These are phyloP conservation scores for Penicillium sp. DNA, from an alignment of 2,329 filamentous ascomycete genomes.

Conservation along the genomic window DNA sequence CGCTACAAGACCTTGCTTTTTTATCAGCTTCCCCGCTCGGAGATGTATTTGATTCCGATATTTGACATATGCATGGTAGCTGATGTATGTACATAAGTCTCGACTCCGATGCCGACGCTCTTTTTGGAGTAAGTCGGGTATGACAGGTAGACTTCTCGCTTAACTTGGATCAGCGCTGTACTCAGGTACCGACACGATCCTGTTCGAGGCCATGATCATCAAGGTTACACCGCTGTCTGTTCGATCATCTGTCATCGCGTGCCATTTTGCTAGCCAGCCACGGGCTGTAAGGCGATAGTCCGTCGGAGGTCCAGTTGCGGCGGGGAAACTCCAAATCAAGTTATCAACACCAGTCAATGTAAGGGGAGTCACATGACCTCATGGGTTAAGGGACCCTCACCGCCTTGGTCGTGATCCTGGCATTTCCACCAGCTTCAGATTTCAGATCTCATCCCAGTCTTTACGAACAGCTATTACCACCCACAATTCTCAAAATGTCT, in stretches of 20 bases:
- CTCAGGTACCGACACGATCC: slow-evolving; percentile 1
- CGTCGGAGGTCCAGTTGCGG: neutral
- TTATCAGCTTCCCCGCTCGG: slow-evolving; percentile 21
- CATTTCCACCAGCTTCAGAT: neutral
- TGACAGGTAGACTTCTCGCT: slow-evolving; percentile 14
- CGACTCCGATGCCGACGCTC: neutral
- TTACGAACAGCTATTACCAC: neutral
- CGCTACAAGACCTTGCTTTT: neutral
- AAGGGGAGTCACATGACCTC: neutral
- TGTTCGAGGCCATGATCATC: slow-evolving; percentile 10
- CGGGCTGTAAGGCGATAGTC: neutral
- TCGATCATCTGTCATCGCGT: neutral
- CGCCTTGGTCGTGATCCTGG: neutral
- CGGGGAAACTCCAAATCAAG: slow-evolving; percentile 2
- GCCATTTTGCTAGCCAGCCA: slow-evolving; percentile 1
- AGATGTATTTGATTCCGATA: slow-evolving; percentile 12
- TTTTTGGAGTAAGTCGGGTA: slow-evolving; percentile 8
- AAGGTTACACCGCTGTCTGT: slow-evolving; percentile 9
- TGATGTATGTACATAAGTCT: neutral
- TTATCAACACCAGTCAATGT: neutral
- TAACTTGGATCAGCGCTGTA: slow-evolving; percentile 9
- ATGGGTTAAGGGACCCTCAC: neutral
- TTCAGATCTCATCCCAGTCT: neutral
- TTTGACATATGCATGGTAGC: neutral
- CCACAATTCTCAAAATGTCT: slow-evolving; percentile 59